Base-by-base conservation (phyloP, 2,329 filamentous ascomycete species). In the Hypomyces rosellus region DNA sequence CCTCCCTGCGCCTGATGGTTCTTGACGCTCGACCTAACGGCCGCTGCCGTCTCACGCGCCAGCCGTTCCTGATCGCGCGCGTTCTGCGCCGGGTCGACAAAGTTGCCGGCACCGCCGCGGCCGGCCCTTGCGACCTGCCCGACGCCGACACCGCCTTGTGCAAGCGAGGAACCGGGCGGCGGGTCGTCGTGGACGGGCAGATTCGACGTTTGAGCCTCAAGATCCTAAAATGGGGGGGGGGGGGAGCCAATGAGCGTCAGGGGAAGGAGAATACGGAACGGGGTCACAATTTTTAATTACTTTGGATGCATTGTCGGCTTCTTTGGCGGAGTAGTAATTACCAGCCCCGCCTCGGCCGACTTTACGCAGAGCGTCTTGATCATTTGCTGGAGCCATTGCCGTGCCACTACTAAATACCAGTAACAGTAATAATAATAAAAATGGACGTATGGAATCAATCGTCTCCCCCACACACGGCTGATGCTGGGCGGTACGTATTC, bases 71-170 rank as follows among this genome's bases (percentile, higher is more conserved):
- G 61, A 55, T 67, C 65, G 42, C 60, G 60, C 4, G 65, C 58
- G 36, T 62, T 58, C 18, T 65, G 59, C 40, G 64, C 58, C 15
- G 68, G 57, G 48, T 74, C 70, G 47, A 74, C 62, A 60, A 76
- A 81, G 69, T 85, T 85, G 36, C 82, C 82, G 1, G 81, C 80
- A 16, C 82, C 82, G 55, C 82, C 82, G 51, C 82, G 77, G 48
- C 82, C 82, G 34, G 66, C 68, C 37, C 71, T 67, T 57, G 65
- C 74, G 74, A 59, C 60, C 58, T 3, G 20, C 20, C 59, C 55
- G 58, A 50, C 53, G 61, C 40, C 16, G 57, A n/a, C n/a, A n/a
- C n/a, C n/a, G n/a, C n/a, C n/a, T n/a, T n/a, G n/a, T n/a, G n/a
- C n/a, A n/a, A n/a, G n/a, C n/a, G n/a, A n/a, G n/a, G n/a, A n/a